Base-by-base conservation (phyloP, 208 protist species). In the Acanthamoeba triangularis region DNA sequence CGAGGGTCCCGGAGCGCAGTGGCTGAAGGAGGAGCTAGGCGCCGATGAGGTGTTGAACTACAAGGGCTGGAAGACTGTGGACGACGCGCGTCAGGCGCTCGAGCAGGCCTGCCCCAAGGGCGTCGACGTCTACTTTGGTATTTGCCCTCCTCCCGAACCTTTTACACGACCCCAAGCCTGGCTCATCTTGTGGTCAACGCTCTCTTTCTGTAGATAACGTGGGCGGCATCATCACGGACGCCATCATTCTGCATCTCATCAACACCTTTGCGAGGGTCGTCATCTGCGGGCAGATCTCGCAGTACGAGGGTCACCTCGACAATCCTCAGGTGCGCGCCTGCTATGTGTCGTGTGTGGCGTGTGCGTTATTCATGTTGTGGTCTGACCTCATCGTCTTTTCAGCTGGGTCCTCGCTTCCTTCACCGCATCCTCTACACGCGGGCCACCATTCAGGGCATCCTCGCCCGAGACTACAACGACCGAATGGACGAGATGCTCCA, bases 121-220 rank as follows among this genome's bases (percentile, higher is more conserved):
- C 49, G 61, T 98, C 25, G 97, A 98, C 93, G 63, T 97, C 11
- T 98, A 97, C 80, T 98, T 97, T 96, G 97, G 87, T 93, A n/a
- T 20, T 87, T 41, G 25, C 14, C 33, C 14, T 13, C 13, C 25
- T 23, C 23, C 30, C 8, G 63, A 72, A 5, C 25, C 14, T n/a
- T 13, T 8, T 1, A 1, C 11, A 3, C 52, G 0, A 0, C 1
- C 1, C 69, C 37, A 2, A 14, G 8, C 16, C 5, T 23, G 20
- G 16, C 16, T 13, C 35, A 14, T 30, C 8, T 25, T 23, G 2
- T 35, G 13, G 11, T 72, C 8, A 6, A 14, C 59, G 16, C 33
- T 28, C 23, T 78, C 7, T 30, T 23, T 78, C 14, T 20, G 18
- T 74, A 93, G 87, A 98, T 33, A 98, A 98, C 95, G 97, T 98